Evolutionary conservation across 2,329 filamentous ascomycete species (phyloP), one percentile per base, ranked within the genome.

Genomic region (Reticulascus tulasneorum): DNA sequence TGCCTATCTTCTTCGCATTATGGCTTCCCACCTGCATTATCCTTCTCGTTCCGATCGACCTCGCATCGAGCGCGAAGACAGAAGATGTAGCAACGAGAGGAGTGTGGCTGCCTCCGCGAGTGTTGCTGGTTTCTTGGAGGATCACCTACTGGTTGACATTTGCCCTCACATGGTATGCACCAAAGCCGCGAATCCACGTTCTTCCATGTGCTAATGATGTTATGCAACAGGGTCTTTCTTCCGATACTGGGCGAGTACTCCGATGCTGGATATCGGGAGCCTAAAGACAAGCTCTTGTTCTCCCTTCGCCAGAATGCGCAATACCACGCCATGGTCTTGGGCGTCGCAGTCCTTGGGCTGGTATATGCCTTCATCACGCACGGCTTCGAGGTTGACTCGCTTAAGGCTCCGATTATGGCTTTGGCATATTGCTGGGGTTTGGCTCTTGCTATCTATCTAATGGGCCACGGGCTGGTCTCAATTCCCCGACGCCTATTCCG

Each of bases 91-190:
- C 77, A 12, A 74, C 78, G 12, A 77, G 83, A 49, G 93, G 90
- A 22, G 86, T 98, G 54, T 96, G 90, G 87, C 75, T 98, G 22
- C 84, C 86, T 6, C 73, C 84, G 47, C 69, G 81, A 32, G 75
- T 90, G 19, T 71, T 96, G 31, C 70, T 94, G 53, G 87, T 96
- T 17, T 84, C 84, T 39, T 98, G 93, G 93, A 79, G 91, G 55
- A 91, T 98, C 47, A 84, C 85, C 15, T 98, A 98, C 65, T 98
- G 93, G 93, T 71, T 98, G 37, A 97, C 91, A 1, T 98, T 98
- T 64, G 80, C 82, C 33, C 66, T 98, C 54, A 97, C 91, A 37
- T 98, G 93, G 93, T 91, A 68, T 33, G 72, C 49, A 16, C 11
- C 8, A 24, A 3, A 12, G 5, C 13, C 9, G 11, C 12, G 16